A percentile compares a stretch with the other conserved stretches of the same genome.
Conservation (phyloP, 2,329 filamentous ascomycete genomes). For the Xylariaceae sp. region DNA sequence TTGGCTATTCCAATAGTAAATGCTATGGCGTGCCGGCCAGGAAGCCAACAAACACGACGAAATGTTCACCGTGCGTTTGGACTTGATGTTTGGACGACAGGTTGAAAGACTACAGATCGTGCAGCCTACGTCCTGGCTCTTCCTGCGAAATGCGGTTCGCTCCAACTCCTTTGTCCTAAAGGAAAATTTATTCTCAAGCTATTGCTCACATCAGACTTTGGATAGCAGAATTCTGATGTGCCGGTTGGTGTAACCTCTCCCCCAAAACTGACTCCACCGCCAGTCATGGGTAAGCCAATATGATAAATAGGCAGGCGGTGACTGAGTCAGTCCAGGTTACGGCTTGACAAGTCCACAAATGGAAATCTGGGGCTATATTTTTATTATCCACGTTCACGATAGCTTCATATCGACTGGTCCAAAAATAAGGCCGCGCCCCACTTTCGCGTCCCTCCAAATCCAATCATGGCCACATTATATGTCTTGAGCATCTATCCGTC, state of each 20-base stretch:
- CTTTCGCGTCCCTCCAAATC: constrained; percentile 1
- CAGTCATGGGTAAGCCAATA: neutral
- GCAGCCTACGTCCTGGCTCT: neutral
- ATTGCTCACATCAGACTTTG: neutral
- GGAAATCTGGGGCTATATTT: constrained; percentile 13
- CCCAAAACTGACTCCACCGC: neutral
- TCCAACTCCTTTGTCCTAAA: neutral
- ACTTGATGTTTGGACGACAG: constrained; percentile 29
- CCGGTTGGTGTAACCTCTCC: constrained; percentile 3
- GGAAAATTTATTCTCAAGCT: neutral
- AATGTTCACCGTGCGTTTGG: constrained; percentile 30
- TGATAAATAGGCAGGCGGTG: neutral
- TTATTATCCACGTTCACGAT: constrained; percentile 23
- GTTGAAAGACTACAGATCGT: constrained; percentile 15
- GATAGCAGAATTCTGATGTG: neutral
- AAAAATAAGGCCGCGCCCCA: constrained; percentile 15
- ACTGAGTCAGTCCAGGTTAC: constrained; percentile 8
- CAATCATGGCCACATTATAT: neutral
- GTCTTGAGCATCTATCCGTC: neutral
- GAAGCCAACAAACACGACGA: constrained; percentile 26
- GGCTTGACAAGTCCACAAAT: constrained; percentile 9
- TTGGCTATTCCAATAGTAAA: constrained; percentile 31
- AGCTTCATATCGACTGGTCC: constrained; percentile 24
- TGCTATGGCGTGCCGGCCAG: constrained; percentile 32
- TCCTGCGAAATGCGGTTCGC: neutral